A percentile compares a stretch with the other conserved stretches of the same genome.
phyloP scores from a whole-genome alignment of 2,329 filamentous ascomycete species.

The Nakataea oryzae region DNA sequence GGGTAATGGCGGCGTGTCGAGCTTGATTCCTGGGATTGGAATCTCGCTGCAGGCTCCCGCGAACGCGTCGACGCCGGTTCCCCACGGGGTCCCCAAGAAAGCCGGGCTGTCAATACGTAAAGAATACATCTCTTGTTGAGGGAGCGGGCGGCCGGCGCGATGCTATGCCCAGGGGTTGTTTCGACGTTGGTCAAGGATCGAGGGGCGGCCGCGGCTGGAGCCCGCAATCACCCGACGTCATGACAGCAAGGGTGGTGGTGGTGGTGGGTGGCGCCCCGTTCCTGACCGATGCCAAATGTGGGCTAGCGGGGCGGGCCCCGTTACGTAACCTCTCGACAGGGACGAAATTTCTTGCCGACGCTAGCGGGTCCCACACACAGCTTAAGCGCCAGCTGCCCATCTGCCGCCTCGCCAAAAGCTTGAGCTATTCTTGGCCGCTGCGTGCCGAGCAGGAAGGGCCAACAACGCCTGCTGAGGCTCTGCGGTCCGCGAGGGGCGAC shows the following conservation, averaged over 20 bases:
- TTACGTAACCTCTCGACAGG: background rate
- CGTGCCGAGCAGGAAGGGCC: background rate
- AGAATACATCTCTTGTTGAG: background rate
- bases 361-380: too few species aligned
- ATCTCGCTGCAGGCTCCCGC: background rate
- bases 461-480: background rate
- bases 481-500: background rate
- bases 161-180: background rate
- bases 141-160: background rate
- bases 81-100: background rate
- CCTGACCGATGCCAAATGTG: background rate
- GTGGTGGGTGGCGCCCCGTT: background rate
- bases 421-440: background rate
- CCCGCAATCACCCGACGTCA: background rate
- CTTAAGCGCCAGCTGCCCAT: background rate
- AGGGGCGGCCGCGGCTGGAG: too few species aligned
- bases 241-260: background rate
- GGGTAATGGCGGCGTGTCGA: background rate
- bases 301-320: background rate
- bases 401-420: background rate
- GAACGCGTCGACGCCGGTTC: background rate
- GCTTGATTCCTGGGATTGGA: background rate
- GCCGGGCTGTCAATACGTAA: background rate
- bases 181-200: background rate
- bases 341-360: background rate